A percentile compares a stretch with the other conserved stretches of the same genome.
phyloP scores from a whole-genome alignment of 2,329 filamentous ascomycete genomes.

The Calonectria multiphialidica region DNA sequence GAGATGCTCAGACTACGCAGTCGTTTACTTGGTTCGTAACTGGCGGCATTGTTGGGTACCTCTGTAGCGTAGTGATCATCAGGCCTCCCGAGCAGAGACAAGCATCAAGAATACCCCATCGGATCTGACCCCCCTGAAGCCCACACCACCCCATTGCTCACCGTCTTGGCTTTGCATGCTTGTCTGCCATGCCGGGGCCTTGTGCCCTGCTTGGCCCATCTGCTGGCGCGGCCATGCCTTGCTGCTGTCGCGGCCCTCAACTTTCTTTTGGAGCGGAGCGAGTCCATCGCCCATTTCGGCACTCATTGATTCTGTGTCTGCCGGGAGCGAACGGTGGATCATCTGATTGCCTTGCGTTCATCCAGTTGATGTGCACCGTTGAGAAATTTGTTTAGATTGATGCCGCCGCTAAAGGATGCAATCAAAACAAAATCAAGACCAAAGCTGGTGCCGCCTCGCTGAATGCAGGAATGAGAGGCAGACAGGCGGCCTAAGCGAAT shows the following conservation, averaged over 20 bases:
- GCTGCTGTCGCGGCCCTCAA: constrained; percentile 13
- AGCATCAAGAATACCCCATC: neutral
- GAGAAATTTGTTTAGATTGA: neutral
- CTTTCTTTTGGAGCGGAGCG: neutral
- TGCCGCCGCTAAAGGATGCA: neutral
- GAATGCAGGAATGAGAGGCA: constrained; percentile 11
- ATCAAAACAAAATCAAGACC: neutral
- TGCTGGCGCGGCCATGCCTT: constrained; percentile 17
- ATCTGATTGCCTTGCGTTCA: neutral
- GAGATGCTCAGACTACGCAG: neutral
- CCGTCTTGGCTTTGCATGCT: neutral
- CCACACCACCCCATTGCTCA: neutral
- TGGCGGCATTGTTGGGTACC: neutral
- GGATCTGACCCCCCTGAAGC: neutral
- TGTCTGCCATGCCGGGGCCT: neutral
- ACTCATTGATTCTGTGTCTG: neutral
- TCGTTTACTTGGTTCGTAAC: neutral
- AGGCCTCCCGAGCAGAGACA: neutral
- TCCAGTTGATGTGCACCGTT: neutral
- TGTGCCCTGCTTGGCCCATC: constrained; percentile 10
- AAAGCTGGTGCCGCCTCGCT: neutral
- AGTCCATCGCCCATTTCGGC: neutral
- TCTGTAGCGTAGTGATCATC: constrained; percentile 1
- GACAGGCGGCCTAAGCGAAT: neutral
- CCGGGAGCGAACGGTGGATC: neutral